Evolutionary conservation across 1,139 yeast species (phyloP), one percentile per base, ranked within the genome.

Genomic region (Candida buenavistaensis): DNA sequence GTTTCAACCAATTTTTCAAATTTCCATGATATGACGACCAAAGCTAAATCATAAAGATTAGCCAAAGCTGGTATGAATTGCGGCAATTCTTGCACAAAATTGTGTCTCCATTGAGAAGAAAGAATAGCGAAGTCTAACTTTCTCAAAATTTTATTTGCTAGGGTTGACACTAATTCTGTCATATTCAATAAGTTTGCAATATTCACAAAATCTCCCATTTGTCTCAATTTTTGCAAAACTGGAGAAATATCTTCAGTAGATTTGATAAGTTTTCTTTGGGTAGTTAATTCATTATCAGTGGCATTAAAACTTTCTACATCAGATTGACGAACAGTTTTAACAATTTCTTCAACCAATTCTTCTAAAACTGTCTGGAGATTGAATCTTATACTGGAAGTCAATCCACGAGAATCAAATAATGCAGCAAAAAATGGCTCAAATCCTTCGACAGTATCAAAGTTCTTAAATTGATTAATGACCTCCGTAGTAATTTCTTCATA

Each of bases 1-100:
- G 54, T 42, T 15, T 47, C 49, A 8, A 64, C 49, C 14, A 65
- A 47, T 25, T 51, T 55, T 35, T 68, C 73, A 23, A 68, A 50
- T 33, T 57, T 61, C 65, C 71, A 61, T 3, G 71, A 60, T 6
- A 54, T 46, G 1, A 57, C 37, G 3, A 58, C 48, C 26, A 65
- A 47, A 1, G 55, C 28, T 11, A 57, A 50, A 30, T 63, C 68
- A 26, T 63, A 43, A 0, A 59, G 35, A 1, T 39, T 39, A 23
- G 38, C 46, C 33, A 62, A 45, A 1, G 51, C 44, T 4, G 35
- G 35, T 4, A 45, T 42, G 15, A 59, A 38, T 3, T 39, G 35
- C 13, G 46, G 38, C 43, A 33, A 48, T 30, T 8, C 42, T 32
- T 28, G 41, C 37, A 53, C 23, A 31, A 59, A 55, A 21, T 52